Base-by-base conservation (phyloP, 2,329 filamentous ascomycete genomes). In the Aurifilum marmelostoma region DNA sequence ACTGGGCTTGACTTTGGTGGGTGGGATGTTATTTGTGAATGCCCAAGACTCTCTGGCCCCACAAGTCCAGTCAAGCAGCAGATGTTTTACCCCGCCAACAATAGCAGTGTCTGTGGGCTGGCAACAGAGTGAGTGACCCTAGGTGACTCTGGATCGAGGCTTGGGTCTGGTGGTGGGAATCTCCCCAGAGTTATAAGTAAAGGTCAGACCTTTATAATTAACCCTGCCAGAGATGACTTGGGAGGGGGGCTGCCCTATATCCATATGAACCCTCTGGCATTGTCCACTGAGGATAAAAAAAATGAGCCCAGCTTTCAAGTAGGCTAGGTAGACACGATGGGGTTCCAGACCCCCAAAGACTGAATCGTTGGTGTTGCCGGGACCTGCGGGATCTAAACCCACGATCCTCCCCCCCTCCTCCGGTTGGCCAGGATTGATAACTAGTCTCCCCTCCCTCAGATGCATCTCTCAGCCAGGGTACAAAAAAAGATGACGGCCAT, bases 351-450 rank as follows among this genome's bases (percentile, higher is more conserved):
- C 14, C 14, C 43, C 6, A 43, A 18, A 21, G 60, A 62, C 39
- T 62, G 34, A 32, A 62, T 34, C 34, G 32, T 8, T 41, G 34
- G 39, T 21, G 27, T 9, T 21, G 41, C 41, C 11, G 62, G 62
- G 41, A 50, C 41, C 16, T 29, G 3, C 11, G 29, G 41, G 32
- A 32, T 37, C 65, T 59, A 68, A 54, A 66, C 52, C 67, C 66
- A 63, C 62, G 43, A 52, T 63, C 50, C 24, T 52, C 47, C 64
- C 41, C 62, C 18, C 59, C n/a, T n/a, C n/a, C n/a, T n/a, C n/a
- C n/a, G n/a, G n/a, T n/a, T 58, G 66, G 50, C 52, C 60, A 59
- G 29, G 32, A 43, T 52, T 70, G 47, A 68, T 62, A 59, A 56
- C 58, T 62, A 67, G 65, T 27, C n/a, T 47, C 29, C 29, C 32